phyloP scores from a whole-genome alignment of 176 grass and related monocot genomes.

The Rhynchospora breviuscula region DNA sequence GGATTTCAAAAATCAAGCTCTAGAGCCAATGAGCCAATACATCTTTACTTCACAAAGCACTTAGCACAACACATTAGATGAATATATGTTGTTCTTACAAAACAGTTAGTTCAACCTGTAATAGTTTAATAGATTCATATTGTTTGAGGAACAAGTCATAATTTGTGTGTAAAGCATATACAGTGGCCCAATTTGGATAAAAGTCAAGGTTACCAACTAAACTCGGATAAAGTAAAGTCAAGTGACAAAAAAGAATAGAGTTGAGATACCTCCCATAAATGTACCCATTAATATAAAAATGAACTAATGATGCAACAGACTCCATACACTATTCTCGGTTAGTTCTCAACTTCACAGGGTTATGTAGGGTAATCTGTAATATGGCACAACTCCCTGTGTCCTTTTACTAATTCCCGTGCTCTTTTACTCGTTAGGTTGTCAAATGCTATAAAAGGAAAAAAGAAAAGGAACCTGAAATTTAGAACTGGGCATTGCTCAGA shows the following conservation, averaged over 20 bases:
- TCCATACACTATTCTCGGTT: neutral
- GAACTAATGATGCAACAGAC: neutral
- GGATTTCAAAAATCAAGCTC: no score
- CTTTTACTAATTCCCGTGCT: neutral
- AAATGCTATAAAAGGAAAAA: neutral
- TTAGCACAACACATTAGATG: no score
- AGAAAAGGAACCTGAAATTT: constrained; percentile 18
- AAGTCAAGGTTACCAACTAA: neutral
- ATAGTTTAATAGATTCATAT: neutral
- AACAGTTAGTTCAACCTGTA: neutral
- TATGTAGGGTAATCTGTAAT: neutral
- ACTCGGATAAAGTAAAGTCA: neutral
- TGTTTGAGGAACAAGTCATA: neutral
- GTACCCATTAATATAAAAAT: no score
- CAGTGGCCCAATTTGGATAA: neutral
- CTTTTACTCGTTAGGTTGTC: neutral
- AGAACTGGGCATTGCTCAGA: constrained; percentile 87
- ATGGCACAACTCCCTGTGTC: neutral
- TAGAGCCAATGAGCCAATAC: no score
- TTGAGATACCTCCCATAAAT: neutral
- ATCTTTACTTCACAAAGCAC: no score
- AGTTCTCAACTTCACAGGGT: neutral
- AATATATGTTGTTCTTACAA: neutral
- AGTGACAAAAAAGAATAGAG: neutral
- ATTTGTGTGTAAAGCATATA: neutral